A percentile compares a stretch with the other conserved stretches of the same genome.
Conservation (phyloP, 768 basidiomycete genomes). For the Suillus decipiens region DNA sequence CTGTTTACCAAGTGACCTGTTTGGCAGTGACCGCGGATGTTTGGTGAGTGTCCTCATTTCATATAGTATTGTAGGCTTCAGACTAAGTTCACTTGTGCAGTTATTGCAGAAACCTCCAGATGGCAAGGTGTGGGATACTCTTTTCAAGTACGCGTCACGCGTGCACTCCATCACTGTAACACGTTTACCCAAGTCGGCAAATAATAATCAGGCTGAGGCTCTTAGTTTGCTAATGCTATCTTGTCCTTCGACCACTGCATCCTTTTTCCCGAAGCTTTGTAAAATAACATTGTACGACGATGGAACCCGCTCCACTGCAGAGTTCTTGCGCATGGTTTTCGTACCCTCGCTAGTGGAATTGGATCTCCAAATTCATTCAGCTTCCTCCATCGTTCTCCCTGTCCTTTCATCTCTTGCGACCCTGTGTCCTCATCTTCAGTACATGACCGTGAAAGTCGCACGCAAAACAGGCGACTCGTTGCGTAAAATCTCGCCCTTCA, state of each 20-base stretch:
- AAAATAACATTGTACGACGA: conserved; percentile 24
- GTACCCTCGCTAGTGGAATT: conserved; percentile 19
- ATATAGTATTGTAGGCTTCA: background rate
- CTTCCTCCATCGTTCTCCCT: background rate
- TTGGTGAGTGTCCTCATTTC: background rate
- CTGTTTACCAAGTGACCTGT: background rate
- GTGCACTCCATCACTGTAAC: conserved; percentile 19
- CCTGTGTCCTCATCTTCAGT: background rate
- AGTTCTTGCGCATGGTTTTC: conserved; percentile 26
- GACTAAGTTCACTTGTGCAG: background rate
- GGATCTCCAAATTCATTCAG: background rate
- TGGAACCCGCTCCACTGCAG: conserved; percentile 20
- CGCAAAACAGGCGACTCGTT: too few relatives aligned
- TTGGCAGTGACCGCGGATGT: background rate
- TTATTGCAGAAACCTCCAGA: conserved; percentile 1
- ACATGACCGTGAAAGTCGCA: background rate
- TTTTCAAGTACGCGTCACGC: conserved; percentile 20
- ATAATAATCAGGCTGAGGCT: background rate
- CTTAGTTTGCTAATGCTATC: conserved; percentile 17
- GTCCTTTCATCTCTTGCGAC: background rate
- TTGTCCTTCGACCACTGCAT: conserved; percentile 14
- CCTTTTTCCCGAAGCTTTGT: conserved; percentile 26
- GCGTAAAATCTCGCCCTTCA: background rate
- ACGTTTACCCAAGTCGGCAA: background rate
- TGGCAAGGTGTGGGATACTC: conserved; percentile 19